These are phyloP conservation scores for Nothopassalora personata DNA, from an alignment of 2,329 filamentous ascomycete genomes.

Conservation along the genomic window DNA sequence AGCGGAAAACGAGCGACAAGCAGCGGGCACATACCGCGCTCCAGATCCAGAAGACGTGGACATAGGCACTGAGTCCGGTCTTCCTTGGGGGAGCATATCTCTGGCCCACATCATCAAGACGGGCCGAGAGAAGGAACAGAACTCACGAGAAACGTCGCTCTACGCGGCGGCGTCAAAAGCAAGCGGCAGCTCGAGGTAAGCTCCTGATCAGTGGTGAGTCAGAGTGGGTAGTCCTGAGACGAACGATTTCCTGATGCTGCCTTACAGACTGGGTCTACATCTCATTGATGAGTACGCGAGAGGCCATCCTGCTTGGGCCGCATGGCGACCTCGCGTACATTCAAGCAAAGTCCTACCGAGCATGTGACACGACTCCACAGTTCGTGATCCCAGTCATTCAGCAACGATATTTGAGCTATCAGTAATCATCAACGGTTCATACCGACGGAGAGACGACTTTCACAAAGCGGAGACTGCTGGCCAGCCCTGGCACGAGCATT, in stretches of 20 bases:
- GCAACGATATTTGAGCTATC: not conserved
- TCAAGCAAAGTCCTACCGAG: not conserved
- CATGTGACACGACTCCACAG: not conserved
- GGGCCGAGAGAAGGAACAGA: slow-evolving; percentile 43
- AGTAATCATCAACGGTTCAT: not conserved
- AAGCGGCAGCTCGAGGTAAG: slow-evolving; percentile 38
- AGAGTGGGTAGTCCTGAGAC: not conserved
- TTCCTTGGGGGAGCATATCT: slow-evolving; percentile 68
- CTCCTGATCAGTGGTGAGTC: slow-evolving; percentile 22
- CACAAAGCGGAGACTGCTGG: slow-evolving; percentile 1
- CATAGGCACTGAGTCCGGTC: slow-evolving; percentile 53
- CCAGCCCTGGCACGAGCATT: not conserved
- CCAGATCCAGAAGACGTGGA: slow-evolving; percentile 54
- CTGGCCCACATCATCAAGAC: slow-evolving; percentile 49
- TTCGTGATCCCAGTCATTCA: not conserved
- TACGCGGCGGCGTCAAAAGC: slow-evolving; percentile 34
- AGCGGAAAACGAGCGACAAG: slow-evolving; percentile 57
- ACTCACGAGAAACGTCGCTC: slow-evolving; percentile 38
- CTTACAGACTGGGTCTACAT: slow-evolving; percentile 34
- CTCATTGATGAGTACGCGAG: slow-evolving; percentile 40
- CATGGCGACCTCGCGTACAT: slow-evolving; percentile 16
- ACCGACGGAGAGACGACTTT: not conserved
- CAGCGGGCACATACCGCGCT: slow-evolving; percentile 59
- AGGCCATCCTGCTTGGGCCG: slow-evolving; percentile 27
- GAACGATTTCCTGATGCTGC: not conserved